Percentiles rank a stretch among this genome's conserved stretches.
phyloP scores from a whole-genome alignment of 2,329 filamentous ascomycete genomes.

The Chalara sp. region DNA sequence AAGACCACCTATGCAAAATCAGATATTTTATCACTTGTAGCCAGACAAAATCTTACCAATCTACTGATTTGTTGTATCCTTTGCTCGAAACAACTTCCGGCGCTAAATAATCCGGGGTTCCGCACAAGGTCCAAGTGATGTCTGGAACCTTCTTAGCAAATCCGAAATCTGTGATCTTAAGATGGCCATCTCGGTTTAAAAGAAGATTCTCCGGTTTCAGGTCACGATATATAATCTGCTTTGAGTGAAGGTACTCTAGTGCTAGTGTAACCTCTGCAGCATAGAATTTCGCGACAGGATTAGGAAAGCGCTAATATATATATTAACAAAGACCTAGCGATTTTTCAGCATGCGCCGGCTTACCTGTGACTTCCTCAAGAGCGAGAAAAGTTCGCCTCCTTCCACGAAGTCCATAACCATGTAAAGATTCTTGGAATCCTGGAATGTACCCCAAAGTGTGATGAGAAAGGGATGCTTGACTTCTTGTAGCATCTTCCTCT shows the following conservation, averaged over 20 bases:
- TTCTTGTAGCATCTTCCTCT: slow-evolving; percentile 89
- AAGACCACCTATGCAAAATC: slow-evolving; percentile 70
- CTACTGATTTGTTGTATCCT: slow-evolving; percentile 98
- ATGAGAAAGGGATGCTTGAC: slow-evolving; percentile 98
- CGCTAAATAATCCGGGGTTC: slow-evolving; percentile 93
- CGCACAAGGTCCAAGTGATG: slow-evolving; percentile 98
- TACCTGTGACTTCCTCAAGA: slow-evolving; percentile 87
- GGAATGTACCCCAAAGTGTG: slow-evolving; percentile 97
- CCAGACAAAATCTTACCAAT: slow-evolving; percentile 62
- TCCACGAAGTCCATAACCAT: slow-evolving; percentile 99
- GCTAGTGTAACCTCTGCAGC: slow-evolving; percentile 94
- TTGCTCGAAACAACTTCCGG: slow-evolving; percentile 99
- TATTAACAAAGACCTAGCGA: slow-evolving; percentile 3
- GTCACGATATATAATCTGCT: slow-evolving; percentile 97
- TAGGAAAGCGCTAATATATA: slow-evolving; percentile 75
- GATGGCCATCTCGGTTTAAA: slow-evolving; percentile 84
- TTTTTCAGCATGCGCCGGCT: slow-evolving; percentile 2
- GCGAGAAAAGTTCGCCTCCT: slow-evolving; percentile 92
- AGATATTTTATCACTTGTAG: slow-evolving; percentile 6
- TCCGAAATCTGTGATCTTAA: slow-evolving; percentile 97
- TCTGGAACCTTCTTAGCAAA: slow-evolving; percentile 98
- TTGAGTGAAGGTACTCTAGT: slow-evolving; percentile 87
- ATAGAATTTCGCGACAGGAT: slow-evolving; percentile 98
- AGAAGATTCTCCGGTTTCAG: slow-evolving; percentile 92
- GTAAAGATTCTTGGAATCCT: slow-evolving; percentile 91